Evolutionary conservation across 176 grass and related monocot species (phyloP).

Genomic region (Oryza glumipatula): DNA sequence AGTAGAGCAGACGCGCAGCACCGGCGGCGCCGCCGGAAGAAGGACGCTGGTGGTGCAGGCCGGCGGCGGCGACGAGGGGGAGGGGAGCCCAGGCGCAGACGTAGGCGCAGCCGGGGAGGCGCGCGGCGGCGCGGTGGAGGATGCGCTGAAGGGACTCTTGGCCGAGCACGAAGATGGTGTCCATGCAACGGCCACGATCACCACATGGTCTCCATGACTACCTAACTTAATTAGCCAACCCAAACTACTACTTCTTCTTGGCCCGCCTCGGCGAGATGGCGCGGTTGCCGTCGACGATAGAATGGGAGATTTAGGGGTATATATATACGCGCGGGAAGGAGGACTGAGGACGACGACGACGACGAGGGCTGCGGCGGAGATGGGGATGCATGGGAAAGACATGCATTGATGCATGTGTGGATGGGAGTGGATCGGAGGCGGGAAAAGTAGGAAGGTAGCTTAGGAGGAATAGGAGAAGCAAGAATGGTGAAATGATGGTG

Average conservation of each 20-base stretch:
- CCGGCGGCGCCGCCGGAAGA: background rate
- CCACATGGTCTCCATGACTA: background rate
- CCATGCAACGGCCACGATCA: constrained; percentile 11
- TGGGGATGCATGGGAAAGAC: background rate
- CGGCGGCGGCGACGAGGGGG: background rate
- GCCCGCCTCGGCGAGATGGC: background rate
- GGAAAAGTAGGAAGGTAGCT: constrained; percentile 39
- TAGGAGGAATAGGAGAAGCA: background rate
- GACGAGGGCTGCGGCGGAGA: background rate
- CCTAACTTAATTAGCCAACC: background rate
- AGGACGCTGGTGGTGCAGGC: background rate
- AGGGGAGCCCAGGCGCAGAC: constrained; percentile 49
- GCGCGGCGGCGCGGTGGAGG: constrained; percentile 46
- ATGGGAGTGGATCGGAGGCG: background rate
- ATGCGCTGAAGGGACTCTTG: constrained; percentile 50
- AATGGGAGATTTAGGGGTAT: background rate
- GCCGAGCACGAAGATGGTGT: constrained; percentile 47
- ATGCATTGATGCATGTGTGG: constrained; percentile 38
- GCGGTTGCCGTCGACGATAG: background rate
- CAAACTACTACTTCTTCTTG: background rate
- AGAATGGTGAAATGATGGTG: constrained; percentile 19
- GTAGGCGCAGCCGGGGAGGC: constrained; percentile 54
- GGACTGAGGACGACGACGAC: too few relatives aligned
- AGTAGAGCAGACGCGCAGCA: constrained; percentile 25
- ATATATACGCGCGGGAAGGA: background rate